Evolutionary conservation across 495 filamentous ascomycete species (phyloP).

Genomic region (Penicillium crystallinum): DNA sequence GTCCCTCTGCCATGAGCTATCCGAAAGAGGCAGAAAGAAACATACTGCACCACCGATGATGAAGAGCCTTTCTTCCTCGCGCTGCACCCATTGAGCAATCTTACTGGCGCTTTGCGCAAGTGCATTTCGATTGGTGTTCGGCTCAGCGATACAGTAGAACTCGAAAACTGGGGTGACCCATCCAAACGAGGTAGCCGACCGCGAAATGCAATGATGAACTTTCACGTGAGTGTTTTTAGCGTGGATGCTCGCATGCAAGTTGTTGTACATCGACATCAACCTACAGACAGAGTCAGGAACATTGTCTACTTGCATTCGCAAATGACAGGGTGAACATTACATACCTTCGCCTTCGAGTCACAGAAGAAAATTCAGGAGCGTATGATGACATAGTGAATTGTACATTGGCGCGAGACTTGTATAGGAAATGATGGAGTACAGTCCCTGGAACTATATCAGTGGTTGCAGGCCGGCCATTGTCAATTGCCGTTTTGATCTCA

Average conservation of each 20-base stretch:
- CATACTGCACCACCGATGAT: slow-evolving; percentile 87
- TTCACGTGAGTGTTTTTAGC: slow-evolving; percentile 77
- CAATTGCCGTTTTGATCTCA: slow-evolving; percentile 66
- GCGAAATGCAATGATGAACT: slow-evolving; percentile 71
- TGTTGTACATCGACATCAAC: slow-evolving; percentile 78
- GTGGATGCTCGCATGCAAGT: slow-evolving; percentile 78
- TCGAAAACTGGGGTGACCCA: slow-evolving; percentile 91
- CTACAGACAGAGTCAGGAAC: slow-evolving; percentile 27
- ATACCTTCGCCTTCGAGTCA: slow-evolving; percentile 61
- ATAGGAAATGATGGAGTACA: slow-evolving; percentile 82
- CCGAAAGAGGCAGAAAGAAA: not conserved
- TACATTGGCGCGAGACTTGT: slow-evolving; percentile 88
- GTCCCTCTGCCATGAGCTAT: too few relatives aligned
- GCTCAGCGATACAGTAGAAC: slow-evolving; percentile 87
- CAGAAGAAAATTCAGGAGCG: slow-evolving; percentile 60
- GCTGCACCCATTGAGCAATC: slow-evolving; percentile 80
- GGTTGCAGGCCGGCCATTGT: slow-evolving; percentile 60
- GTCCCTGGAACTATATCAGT: slow-evolving; percentile 76
- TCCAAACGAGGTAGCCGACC: slow-evolving; percentile 70
- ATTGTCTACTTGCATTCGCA: not conserved
- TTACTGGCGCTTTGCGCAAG: slow-evolving; percentile 82
- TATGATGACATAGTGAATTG: slow-evolving; percentile 91
- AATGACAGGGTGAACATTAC: not conserved
- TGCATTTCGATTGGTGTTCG: slow-evolving; percentile 66
- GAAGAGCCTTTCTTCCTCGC: slow-evolving; percentile 89